Evolutionary conservation across 805 yeast genomes (phyloP), one percentile per base, ranked within the genome.

Genomic region (Saccharomycopsis olivae): DNA sequence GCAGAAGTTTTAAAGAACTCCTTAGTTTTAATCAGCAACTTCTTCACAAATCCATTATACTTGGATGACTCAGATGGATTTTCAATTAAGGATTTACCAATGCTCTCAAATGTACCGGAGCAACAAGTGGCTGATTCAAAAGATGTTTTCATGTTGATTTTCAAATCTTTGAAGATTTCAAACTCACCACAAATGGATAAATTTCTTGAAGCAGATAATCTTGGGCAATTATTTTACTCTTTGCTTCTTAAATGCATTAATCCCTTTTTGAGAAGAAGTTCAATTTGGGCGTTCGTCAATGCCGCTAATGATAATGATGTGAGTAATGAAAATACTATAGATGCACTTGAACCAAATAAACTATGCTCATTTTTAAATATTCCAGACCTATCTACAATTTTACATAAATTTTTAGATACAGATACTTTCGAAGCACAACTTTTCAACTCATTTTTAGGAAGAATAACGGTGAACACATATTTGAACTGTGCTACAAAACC

Each of bases 261-360:
- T 0, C 85, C 87, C 16, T 83, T 78, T 48, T 60, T 83, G 39
- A 64, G 94, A 47, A 69, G 73, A 49, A 62, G 74, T 13, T 69
- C 79, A 5, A 69, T 83, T 5, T 74, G 70, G 49, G 63, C 75
- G 1, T 65, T 58, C 52, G 71, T 74, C 19, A 56, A 62, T 29
- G 73, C 76, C 55, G 77, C 81, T 1, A 63, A 68, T 31, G 53
- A 54, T 3, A 54, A 55, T 14, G 55, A 58, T 3, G 36, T 54
- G 8, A 53, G 52, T 3, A 48, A 54, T 11, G 48, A 49, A 17
- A 53, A 53, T 4, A 52, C 62, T 15, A n/a, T n/a, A n/a, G n/a
- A n/a, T n/a, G n/a, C n/a, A n/a, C n/a, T n/a, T n/a, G 92, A 83
- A 51, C 71, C 74, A 6, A 75, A 75, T 46, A 61, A 66, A 37